These are phyloP conservation scores for Diaporthe sp. DNA, from an alignment of 2,329 filamentous ascomycete genomes.

Conservation along the genomic window DNA sequence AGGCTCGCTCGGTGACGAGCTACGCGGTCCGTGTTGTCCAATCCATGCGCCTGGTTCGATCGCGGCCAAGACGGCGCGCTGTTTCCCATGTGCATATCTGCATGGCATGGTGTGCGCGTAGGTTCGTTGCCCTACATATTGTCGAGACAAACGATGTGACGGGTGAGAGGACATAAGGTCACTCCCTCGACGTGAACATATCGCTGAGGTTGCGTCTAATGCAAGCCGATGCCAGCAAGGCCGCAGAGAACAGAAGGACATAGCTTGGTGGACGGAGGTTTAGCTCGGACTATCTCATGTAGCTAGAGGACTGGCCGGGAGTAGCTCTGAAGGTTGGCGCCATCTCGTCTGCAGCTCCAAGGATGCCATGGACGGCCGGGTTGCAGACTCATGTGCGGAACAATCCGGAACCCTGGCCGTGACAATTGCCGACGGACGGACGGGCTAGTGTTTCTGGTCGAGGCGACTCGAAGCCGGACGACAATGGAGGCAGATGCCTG, in stretches of 20 bases:
- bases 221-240: constrained; percentile 1
- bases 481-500: neutral
- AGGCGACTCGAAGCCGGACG: neutral
- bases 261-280: constrained; percentile 18
- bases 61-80: constrained; percentile 18
- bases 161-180: neutral
- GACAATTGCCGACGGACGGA: constrained; percentile 27
- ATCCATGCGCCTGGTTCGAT: constrained; percentile 13
- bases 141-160: constrained; percentile 15
- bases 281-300: constrained; percentile 33
- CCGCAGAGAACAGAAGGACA: constrained; percentile 21
- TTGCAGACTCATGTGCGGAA: constrained; percentile 20
- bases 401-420: constrained; percentile 27
- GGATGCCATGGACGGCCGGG: constrained; percentile 8
- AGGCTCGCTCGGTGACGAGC: constrained; percentile 15
- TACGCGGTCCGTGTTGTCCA: neutral
- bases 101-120: constrained; percentile 17
- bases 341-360: constrained; percentile 19
- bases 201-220: constrained; percentile 15
- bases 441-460: constrained; percentile 25
- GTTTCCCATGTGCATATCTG: constrained; percentile 18
- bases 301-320: constrained; percentile 34
- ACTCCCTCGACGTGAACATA: constrained; percentile 25
- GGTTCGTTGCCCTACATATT: constrained; percentile 22
- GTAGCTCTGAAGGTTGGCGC: constrained; percentile 16